Conservation (phyloP, 306 rosid species). For the Fagus sylvatica region DNA sequence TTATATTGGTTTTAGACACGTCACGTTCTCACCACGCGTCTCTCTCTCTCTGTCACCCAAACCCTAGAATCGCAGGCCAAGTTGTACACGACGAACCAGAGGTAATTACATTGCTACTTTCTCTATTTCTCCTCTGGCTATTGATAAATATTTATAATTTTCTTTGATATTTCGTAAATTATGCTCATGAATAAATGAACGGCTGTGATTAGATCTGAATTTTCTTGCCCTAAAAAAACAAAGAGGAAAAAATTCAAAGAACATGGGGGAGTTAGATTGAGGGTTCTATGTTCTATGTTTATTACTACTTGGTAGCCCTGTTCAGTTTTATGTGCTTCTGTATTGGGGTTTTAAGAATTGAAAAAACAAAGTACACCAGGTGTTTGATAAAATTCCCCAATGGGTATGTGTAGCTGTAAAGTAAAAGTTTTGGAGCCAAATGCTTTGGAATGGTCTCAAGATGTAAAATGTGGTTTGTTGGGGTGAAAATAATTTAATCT, state of each 20-base stretch:
- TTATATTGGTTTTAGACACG: background rate
- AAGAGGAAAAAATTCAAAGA: background rate
- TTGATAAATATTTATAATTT: background rate
- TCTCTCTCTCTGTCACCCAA: background rate
- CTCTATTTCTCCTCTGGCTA: background rate
- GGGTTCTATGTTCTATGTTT: background rate
- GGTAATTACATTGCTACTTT: background rate
- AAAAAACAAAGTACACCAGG: background rate
- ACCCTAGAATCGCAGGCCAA: background rate
- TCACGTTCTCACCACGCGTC: background rate
- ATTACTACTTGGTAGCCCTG: too few species aligned
- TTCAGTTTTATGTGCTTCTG: too few species aligned
- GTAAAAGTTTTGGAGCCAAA: too few species aligned
- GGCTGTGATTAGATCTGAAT: background rate
- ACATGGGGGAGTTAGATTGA: background rate
- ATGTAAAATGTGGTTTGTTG: too few species aligned
- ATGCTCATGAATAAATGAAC: too few species aligned
- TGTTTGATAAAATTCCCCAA: background rate
- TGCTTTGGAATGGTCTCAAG: too few species aligned
- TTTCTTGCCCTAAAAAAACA: background rate
- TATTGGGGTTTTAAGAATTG: too few species aligned
- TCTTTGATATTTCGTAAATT: background rate
- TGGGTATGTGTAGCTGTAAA: background rate
- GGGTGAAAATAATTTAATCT: too few species aligned
- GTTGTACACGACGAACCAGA: background rate